Evolutionary conservation across 192 early-diverging fungal genomes (phyloP), one percentile per base, ranked within the genome.

Genomic region (Coemansia aciculifera): DNA sequence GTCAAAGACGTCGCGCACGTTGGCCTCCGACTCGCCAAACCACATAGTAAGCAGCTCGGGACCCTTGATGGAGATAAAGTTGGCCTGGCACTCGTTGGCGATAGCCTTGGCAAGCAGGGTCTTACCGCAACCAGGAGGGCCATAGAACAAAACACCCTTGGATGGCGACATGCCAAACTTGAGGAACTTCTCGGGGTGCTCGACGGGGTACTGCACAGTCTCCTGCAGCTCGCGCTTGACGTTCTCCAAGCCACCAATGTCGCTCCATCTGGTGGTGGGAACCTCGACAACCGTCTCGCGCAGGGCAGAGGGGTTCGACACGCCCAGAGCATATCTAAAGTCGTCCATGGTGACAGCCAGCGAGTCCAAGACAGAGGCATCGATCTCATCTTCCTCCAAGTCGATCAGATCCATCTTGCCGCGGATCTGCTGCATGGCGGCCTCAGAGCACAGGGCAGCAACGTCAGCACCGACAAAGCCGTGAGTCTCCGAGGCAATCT

Each of bases 361-460:
- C 17, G 89, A 90, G 78, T 98, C 95, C 37, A 99, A 85, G 39
- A 98, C 93, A 71, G 96, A 94, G 37, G 96, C 96, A 71, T 98
- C 97, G 67, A 99, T 98, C 46, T 94, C 95, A 29, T 98, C 97
- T 68, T 99, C 96, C 62, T 99, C 97, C 4, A 98, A 83, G 73
- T 98, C 97, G 80, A 99, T 98, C 40, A 91, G 82, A 64, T 99
- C 96, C 96, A 98, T 98, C 89, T 98, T 99, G 75, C 96, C 97
- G 71, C 96, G 94, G 69, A 98, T 99, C 84, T 98, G 96, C 84
- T 98, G 96, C 95, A 98, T 98, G 36, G 97, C 97, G 15, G 96
- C 97, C 84, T 98, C 97, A 12, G 97, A 98, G 81, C 96, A 98
- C 71, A 99, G 88, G 11, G 95, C 93, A 23, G 96, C 96, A 69